Evolutionary conservation across 2,329 filamentous ascomycete species (phyloP).

Genomic region (Hypoxylon sp.): DNA sequence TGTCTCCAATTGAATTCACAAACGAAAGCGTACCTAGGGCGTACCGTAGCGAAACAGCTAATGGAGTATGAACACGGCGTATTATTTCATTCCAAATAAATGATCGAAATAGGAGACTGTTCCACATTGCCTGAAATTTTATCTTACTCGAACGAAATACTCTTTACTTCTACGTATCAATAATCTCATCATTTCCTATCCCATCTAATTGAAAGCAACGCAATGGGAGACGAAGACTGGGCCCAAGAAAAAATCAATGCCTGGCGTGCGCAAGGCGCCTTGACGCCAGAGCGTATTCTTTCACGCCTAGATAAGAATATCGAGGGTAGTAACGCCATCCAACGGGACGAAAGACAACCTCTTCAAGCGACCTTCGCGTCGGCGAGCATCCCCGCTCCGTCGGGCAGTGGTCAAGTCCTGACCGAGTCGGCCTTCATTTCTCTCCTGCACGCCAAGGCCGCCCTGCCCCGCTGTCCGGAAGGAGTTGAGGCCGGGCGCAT

Average conservation of each 20-base stretch:
- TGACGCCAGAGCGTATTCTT: constrained; percentile 17
- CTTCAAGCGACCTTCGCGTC: constrained; percentile 8
- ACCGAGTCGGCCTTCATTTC: constrained; percentile 24
- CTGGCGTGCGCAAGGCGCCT: constrained; percentile 9
- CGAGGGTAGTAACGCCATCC: neutral
- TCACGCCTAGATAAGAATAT: constrained; percentile 16
- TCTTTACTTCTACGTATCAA: neutral
- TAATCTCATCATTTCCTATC: neutral
- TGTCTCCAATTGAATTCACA: neutral
- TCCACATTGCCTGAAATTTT: neutral
- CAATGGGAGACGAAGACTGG: constrained; percentile 20
- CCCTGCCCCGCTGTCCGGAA: constrained; percentile 12
- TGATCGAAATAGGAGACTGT: neutral
- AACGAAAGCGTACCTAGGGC: neutral
- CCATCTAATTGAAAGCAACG: neutral
- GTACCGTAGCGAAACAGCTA: too few species aligned
- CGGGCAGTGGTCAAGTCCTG: constrained; percentile 6
- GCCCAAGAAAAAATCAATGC: constrained; percentile 7
- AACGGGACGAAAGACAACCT: neutral
- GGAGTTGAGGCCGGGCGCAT: constrained; percentile 14
- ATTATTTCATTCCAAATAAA: neutral
- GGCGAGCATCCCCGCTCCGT: neutral
- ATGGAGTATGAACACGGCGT: neutral
- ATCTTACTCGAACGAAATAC: neutral
- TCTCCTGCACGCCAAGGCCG: constrained; percentile 22